Base-by-base conservation (phyloP, 1,284 basidiomycete genomes). In the Mycena citricolor region DNA sequence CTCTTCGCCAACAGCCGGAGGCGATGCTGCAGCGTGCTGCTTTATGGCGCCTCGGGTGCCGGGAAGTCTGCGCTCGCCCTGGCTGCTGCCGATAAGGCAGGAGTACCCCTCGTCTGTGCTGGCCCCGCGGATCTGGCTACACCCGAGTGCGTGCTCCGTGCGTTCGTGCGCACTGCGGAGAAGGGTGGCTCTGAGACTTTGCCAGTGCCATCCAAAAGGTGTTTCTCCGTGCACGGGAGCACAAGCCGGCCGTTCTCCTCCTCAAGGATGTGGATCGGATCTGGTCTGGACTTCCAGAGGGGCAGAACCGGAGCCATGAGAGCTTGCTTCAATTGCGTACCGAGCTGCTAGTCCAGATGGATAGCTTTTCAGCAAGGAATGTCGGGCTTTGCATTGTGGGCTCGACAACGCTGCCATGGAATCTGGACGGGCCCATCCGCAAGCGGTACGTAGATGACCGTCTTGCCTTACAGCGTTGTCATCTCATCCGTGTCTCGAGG, bases 251-350 rank as follows among this genome's bases (percentile, higher is more conserved):
- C 2, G 98, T 99, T 66, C 97, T 99, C 64, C 99, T 99, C 64
- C 93, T 99, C 60, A 95, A 99, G 64, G 95, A 99, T 64, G 91
- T 99, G 31, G 95, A 99, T 67, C 97, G 94, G 11, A 73, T 99
- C n/a, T n/a, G 42, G 91, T 94, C 13, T 93, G 95, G 1, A 90
- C 94, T 19, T 81, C 95, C 62, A 94, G 91, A 48, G 95, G 98
- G 62, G 91, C 90, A 22, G 95, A 99, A 66, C 93, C 90, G 2
- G 95, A 99, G 61, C 95, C 95, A 4, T n/a, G n/a, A n/a, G n/a
- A n/a, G n/a, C n/a, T 90, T 89, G 19, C 72, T 94, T 52, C 79
- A 95, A 32, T 97, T 99, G 68, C 99, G 98, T 77, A 99, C 95
- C 2, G 95, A 99, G 68, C 97, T 99, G 60, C 69, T 97, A 38